These are phyloP conservation scores for Cystoisospora suis DNA, from an alignment of 169 alveolate genomes.

Conservation along the genomic window DNA sequence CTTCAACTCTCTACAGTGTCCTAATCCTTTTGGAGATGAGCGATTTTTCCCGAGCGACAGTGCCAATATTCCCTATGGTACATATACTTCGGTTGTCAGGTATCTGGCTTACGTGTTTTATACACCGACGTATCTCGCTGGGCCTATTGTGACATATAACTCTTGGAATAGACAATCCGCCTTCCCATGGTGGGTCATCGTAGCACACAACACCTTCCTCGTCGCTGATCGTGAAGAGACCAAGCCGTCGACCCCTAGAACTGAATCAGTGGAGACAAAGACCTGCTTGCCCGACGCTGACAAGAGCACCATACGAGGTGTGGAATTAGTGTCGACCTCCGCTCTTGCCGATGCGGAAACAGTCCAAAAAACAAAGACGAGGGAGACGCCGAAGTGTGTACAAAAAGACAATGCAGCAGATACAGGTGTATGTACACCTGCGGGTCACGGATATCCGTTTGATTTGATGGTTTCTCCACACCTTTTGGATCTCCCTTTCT, in stretches of 20 bases:
- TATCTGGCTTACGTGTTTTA: constrained; percentile 74
- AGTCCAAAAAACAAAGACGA: neutral
- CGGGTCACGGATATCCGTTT: neutral
- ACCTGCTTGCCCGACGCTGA: neutral
- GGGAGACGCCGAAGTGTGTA: neutral
- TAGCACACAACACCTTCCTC: neutral
- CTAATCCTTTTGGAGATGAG: neutral
- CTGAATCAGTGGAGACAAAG: neutral
- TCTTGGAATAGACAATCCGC: constrained; percentile 62
- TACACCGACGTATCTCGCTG: constrained; percentile 79
- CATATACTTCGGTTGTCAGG: constrained; percentile 63
- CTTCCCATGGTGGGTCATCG: constrained; percentile 5
- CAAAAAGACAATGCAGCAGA: neutral
- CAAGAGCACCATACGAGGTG: neutral
- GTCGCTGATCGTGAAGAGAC: neutral
- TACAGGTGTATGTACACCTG: neutral
- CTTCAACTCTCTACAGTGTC: neutral
- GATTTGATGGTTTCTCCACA: neutral
- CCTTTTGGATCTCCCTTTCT: neutral
- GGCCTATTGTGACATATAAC: constrained; percentile 77
- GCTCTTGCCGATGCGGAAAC: constrained; percentile 19
- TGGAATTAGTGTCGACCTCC: neutral
- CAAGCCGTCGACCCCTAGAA: neutral
- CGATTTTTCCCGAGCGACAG: neutral
- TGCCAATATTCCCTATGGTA: neutral